Base-by-base conservation (phyloP, 2,329 filamentous ascomycete genomes). In the Ceratocystis variospora region DNA sequence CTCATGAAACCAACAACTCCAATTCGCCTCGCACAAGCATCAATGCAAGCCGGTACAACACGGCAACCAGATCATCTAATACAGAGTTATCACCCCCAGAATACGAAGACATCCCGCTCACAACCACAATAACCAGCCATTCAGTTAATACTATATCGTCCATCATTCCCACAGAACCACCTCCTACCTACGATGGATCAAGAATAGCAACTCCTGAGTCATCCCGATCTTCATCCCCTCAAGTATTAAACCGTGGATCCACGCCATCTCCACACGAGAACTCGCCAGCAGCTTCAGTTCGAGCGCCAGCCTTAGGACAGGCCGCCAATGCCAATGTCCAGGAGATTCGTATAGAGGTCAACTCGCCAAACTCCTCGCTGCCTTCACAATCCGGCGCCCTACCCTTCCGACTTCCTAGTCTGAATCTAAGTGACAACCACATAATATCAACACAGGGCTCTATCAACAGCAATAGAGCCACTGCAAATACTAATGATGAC, bases 401-500 rank as follows among this genome's bases (percentile, higher is more conserved):
- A 17, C 53, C 66, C 41, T 55, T 61, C 46, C 80, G 79, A 69
- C 73, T 85, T 61, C 82, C 83, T 1, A 83, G 79, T 70, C 70
- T 85, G 69, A 76, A 78, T 61, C 75, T 85, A 41, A 71, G 73
- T 19, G 72, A 72, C 33, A 73, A 86, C 31, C 83, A 83, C 2
- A 79, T 80, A 69, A 86, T 86, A 71, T 79, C 84, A 31, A 79
- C 85, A 61, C 80, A 85, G 70, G 80, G 80, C n/a, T 80, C 78
- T 28, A 46, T 76, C 4, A 71, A 71, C 62, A 74, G 76, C 17
- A 59, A 69, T 19, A 70, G 72, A 7, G 59, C 44, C 66, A 25
- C 62, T 68, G 28, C 53, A 17, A 65, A 33, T 31, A 67, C 68
- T 37, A 65, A 46, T 57, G 37, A 5, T 57, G 48, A 10, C 28